Conservation (phyloP, 257 asterid genomes). For the Primulina eburnea region DNA sequence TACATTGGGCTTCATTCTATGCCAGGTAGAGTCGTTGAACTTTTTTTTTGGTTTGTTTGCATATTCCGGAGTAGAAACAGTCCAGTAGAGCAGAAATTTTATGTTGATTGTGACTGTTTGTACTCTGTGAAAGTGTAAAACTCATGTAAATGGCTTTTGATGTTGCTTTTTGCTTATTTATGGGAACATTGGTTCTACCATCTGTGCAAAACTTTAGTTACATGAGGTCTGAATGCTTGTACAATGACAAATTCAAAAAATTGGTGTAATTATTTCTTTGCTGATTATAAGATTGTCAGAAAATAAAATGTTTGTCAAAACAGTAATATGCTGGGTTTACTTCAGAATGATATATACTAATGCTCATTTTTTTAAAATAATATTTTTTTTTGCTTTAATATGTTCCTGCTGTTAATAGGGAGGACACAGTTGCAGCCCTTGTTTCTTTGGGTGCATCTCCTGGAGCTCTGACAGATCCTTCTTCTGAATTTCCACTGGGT, state of each 20-base stretch:
- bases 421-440: constrained; percentile 81
- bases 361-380: too few relatives aligned
- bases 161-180: not conserved
- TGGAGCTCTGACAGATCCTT: constrained; percentile 80
- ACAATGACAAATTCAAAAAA: not conserved
- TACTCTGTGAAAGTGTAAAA: not conserved
- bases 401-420: constrained; percentile 50
- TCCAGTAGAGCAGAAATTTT: constrained; percentile 13
- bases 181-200: not conserved
- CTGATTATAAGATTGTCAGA: constrained; percentile 2
- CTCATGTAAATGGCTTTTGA: constrained; percentile 13
- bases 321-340: constrained; percentile 14
- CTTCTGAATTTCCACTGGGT: constrained; percentile 61
- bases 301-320: constrained; percentile 5
- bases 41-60: constrained; percentile 17
- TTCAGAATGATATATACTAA: not conserved
- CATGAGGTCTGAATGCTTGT: not conserved
- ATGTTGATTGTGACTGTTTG: constrained; percentile 15
- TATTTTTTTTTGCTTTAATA: constrained; percentile 17
- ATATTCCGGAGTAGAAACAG: constrained; percentile 8
- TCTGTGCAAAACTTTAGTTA: not conserved
- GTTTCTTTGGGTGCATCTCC: constrained; percentile 83
- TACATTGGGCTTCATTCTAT: constrained; percentile 95
- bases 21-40: constrained; percentile 61
- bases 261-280: not conserved